Conservation (phyloP, 2,329 filamentous ascomycete species). For the Pestalotiopsis sp. region DNA sequence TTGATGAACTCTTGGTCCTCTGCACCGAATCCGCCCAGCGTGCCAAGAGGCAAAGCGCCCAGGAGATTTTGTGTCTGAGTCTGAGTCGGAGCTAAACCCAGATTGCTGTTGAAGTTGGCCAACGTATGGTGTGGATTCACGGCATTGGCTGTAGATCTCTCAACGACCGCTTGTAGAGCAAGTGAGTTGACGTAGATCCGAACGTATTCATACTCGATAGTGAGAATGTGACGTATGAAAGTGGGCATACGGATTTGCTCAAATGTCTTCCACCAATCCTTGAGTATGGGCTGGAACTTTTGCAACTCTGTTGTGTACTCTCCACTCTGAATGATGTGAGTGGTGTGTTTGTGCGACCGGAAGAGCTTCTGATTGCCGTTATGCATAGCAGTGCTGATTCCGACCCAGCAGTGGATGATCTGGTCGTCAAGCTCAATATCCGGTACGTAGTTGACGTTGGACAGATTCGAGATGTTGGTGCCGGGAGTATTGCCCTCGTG, state of each 20-base stretch:
- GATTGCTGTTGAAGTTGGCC: constrained; percentile 34
- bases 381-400: constrained; percentile 91
- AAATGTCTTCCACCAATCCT: constrained; percentile 80
- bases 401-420: constrained; percentile 87
- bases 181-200: constrained; percentile 94
- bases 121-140: constrained; percentile 43
- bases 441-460: constrained; percentile 66
- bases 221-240: constrained; percentile 75
- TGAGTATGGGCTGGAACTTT: constrained; percentile 77
- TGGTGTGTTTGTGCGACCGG: constrained; percentile 82
- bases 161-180: constrained; percentile 91
- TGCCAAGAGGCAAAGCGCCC: constrained; percentile 65
- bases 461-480: constrained; percentile 58
- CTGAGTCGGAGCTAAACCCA: constrained; percentile 50
- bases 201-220: constrained; percentile 95
- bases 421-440: constrained; percentile 69
- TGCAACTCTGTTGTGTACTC: constrained; percentile 81
- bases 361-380: constrained; percentile 88
- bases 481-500: constrained; percentile 62
- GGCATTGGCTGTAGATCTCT: constrained; percentile 82
- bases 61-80: constrained; percentile 68
- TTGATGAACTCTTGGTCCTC: constrained; percentile 74
- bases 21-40: constrained; percentile 64
- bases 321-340: constrained; percentile 83
- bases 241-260: constrained; percentile 72